phyloP scores from a whole-genome alignment of 2,329 filamentous ascomycete species.

The Macroventuria anomochaeta region DNA sequence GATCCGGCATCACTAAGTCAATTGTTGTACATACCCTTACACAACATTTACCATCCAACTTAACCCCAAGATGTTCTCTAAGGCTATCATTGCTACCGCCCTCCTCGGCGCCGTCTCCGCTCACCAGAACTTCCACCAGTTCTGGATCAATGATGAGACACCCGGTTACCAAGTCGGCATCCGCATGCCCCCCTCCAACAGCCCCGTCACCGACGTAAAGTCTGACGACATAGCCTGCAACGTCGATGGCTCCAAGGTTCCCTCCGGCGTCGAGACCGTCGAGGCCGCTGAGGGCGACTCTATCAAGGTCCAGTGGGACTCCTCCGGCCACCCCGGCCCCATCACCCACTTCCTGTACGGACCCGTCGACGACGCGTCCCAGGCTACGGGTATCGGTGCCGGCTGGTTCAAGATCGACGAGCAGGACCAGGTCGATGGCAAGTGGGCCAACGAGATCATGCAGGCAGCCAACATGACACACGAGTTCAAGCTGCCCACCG shows the following conservation, averaged over 20 bases:
- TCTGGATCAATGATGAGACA: conserved; percentile 41
- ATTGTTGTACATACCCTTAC: conserved; percentile 16
- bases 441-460: conserved; percentile 48
- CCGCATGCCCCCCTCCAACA: conserved; percentile 45
- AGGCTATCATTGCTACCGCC: conserved; percentile 33
- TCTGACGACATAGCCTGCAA: conserved; percentile 46
- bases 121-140: conserved; percentile 43
- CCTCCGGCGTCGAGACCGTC: conserved; percentile 37
- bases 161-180: conserved; percentile 43
- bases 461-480: conserved; percentile 47
- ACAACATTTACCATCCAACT: conserved; percentile 13
- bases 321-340: conserved; percentile 44
- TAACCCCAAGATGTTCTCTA: conserved; percentile 41
- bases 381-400: conserved; percentile 39
- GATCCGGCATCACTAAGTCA: conserved; percentile 33
- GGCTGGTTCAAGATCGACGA: conserved; percentile 50
- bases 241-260: conserved; percentile 38
- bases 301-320: conserved; percentile 45
- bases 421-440: conserved; percentile 34
- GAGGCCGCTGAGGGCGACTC: conserved; percentile 37
- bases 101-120: conserved; percentile 39
- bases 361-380: conserved; percentile 62
- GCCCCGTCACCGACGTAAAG: conserved; percentile 42
- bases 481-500: conserved; percentile 50
- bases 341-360: conserved; percentile 47